Evolutionary conservation across 257 asterid species (phyloP), one percentile per base, ranked within the genome.

Genomic region (Fraxinus quadrangulata): DNA sequence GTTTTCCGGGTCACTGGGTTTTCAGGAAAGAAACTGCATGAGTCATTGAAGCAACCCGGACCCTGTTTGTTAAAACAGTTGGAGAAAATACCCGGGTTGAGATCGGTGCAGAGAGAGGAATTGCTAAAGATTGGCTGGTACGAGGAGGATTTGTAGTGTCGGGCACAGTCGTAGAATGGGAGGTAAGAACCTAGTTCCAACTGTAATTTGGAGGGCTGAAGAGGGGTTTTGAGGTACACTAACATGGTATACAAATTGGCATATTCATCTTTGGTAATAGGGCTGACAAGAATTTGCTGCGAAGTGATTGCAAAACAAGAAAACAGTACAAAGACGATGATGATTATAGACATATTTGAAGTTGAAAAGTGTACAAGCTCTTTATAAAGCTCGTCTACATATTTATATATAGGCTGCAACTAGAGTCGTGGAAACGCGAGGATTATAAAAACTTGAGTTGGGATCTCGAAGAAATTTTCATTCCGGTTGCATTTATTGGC

Each of bases 81-180:
- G 30, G 51, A 33, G 31, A 28, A 74, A 12, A 47, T 23, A 0
- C 69, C 33, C 0, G 85, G 63, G 70, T 82, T 65, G 10, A 82
- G 74, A 0, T 47, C 73, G 0, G 40, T 0, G 70, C 84, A 74
- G 5, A 84, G 84, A 4, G 84, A 77, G 12, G 82, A 30, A 49
- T 84, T 81, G 75, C 67, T 76, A 75, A 67, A 17, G 66, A 84
- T 40, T 4, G 84, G 80, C 21, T 81, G 31, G 78, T 80, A 84
- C 11, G 84, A 73, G 2, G 84, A 84, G 59, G 84, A 80, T 24
- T 81, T 80, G 83, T 84, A 78, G 19, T 84, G 87, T 23, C 84
- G 84, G 26, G 36, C 61, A 67, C 87, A 80, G 73, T 84, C 83
- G 78, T 77, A 77, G 36, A 23, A 77, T 6, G 84, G 73, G 75